A percentile compares a stretch with the other conserved stretches of the same genome.
Evolutionary conservation across 2,329 filamentous ascomycete genomes (phyloP).

Genomic region (Colletotrichum filicis): DNA sequence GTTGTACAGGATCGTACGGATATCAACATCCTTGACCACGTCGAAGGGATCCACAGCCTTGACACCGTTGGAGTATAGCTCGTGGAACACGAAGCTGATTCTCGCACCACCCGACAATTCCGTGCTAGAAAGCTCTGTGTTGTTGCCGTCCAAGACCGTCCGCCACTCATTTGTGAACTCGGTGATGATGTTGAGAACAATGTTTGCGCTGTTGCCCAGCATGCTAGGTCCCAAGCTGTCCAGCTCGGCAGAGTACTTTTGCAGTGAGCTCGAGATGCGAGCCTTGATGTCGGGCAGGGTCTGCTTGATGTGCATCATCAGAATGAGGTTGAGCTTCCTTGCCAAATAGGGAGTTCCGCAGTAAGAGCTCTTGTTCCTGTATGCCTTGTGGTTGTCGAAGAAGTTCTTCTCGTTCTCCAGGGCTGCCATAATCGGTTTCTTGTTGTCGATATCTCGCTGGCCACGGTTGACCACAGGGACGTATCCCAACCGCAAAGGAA

Average conservation of each 20-base stretch:
- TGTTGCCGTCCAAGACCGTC: slow-evolving; percentile 95
- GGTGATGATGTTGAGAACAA: slow-evolving; percentile 97
- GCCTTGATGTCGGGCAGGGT: slow-evolving; percentile 98
- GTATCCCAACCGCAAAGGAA: slow-evolving; percentile 93
- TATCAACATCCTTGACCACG: slow-evolving; percentile 96
- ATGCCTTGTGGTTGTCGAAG: slow-evolving; percentile 98
- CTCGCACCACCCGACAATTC: slow-evolving; percentile 96
- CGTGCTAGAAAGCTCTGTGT: slow-evolving; percentile 91
- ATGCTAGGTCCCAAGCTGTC: slow-evolving; percentile 89
- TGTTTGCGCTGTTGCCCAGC: slow-evolving; percentile 95
- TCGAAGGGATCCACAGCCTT: slow-evolving; percentile 99
- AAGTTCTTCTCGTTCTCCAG: slow-evolving; percentile 96
- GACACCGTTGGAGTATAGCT: slow-evolving; percentile 96
- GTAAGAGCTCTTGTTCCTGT: slow-evolving; percentile 98
- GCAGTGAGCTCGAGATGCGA: slow-evolving; percentile 90
- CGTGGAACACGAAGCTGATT: slow-evolving; percentile 99
- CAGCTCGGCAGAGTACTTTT: slow-evolving; percentile 90
- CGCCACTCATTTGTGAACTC: slow-evolving; percentile 99
- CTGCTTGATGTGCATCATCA: slow-evolving; percentile 99
- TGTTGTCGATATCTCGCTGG: slow-evolving; percentile 98
- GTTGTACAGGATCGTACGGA: slow-evolving; percentile 97
- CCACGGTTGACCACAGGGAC: slow-evolving; percentile 98
- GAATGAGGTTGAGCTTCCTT: slow-evolving; percentile 95
- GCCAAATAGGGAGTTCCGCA: slow-evolving; percentile 98
- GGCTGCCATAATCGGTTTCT: slow-evolving; percentile 90